Conservation (phyloP, 73 alveolate genomes). For the Blepharisma japonicum region DNA sequence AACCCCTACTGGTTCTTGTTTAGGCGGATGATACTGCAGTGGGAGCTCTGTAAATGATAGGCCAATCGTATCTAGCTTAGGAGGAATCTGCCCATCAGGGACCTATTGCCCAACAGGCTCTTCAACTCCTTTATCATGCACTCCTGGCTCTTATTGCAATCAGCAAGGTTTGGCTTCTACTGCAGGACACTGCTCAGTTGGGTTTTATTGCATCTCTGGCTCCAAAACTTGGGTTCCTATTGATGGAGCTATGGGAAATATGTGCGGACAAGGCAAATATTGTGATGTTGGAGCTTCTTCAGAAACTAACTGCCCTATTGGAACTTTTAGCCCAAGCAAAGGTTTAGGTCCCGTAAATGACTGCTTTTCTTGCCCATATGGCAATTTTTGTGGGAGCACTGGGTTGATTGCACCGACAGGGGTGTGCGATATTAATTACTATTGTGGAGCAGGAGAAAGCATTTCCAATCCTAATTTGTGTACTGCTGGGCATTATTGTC, state of each 20-base stretch:
- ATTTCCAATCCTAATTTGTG: constrained; percentile 39
- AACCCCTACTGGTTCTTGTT: constrained; percentile 42
- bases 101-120: constrained; percentile 40
- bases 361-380: constrained; percentile 1
- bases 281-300: constrained; percentile 44
- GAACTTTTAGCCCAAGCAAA: constrained; percentile 22
- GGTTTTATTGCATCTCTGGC: constrained; percentile 49
- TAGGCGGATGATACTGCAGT: constrained; percentile 36
- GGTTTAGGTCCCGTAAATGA: background rate
- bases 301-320: constrained; percentile 36
- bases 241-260: constrained; percentile 27
- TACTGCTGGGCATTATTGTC: constrained; percentile 50
- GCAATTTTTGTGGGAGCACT: constrained; percentile 42
- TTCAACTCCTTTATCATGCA: constrained; percentile 41
- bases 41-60: constrained; percentile 14
- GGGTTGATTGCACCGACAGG: constrained; percentile 57
- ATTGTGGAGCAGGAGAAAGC: constrained; percentile 44
- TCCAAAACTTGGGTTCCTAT: constrained; percentile 39
- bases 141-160: constrained; percentile 62
- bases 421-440: constrained; percentile 50
- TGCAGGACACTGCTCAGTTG: constrained; percentile 37
- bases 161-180: constrained; percentile 51
- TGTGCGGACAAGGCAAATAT: constrained; percentile 47
- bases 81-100: constrained; percentile 10
- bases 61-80: background rate